These are phyloP conservation scores for Stagonosporopsis tanaceti DNA, from an alignment of 2,329 filamentous ascomycete species.

Conservation along the genomic window DNA sequence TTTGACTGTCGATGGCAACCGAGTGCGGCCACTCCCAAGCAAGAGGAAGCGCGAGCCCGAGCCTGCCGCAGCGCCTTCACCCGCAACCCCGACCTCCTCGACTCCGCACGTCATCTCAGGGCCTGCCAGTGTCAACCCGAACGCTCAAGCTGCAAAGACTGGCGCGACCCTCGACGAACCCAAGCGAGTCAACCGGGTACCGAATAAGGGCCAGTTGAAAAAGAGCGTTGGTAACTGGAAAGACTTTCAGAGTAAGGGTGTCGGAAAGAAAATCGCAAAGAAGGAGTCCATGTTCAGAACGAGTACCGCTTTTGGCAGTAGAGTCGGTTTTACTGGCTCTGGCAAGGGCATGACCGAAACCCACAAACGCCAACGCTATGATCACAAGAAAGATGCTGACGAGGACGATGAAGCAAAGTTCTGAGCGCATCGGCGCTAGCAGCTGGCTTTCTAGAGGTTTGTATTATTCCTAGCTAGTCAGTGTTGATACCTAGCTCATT, in stretches of 20 bases:
- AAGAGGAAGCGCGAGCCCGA: slow-evolving; percentile 82
- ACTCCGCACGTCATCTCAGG: slow-evolving; percentile 67
- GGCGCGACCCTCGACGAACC: slow-evolving; percentile 67
- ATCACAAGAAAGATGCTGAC: slow-evolving; percentile 63
- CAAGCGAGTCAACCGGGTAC: slow-evolving; percentile 79
- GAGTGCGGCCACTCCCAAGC: slow-evolving; percentile 43
- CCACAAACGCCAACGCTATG: slow-evolving; percentile 78
- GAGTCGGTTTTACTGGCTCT: slow-evolving; percentile 96
- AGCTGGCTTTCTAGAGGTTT: neutral
- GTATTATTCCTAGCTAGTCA: neutral
- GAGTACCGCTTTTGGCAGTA: slow-evolving; percentile 81
- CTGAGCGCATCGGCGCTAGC: slow-evolving; percentile 8
- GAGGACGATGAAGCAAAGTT: slow-evolving; percentile 32
- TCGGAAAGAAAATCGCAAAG: slow-evolving; percentile 72
- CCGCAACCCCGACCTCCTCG: slow-evolving; percentile 49
- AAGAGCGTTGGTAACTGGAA: slow-evolving; percentile 94
- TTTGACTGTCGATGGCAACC: slow-evolving; percentile 68
- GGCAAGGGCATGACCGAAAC: slow-evolving; percentile 97
- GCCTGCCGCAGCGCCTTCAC: slow-evolving; percentile 64
- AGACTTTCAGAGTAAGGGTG: slow-evolving; percentile 80
- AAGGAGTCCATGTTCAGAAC: slow-evolving; percentile 98
- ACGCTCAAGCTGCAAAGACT: slow-evolving; percentile 69
- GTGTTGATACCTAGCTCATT: slow-evolving; percentile 30
- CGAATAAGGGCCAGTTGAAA: slow-evolving; percentile 91
- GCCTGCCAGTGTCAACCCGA: slow-evolving; percentile 71